Evolutionary conservation across 768 basidiomycete genomes (phyloP).

Genomic region (Kwoniella heveanensis): DNA sequence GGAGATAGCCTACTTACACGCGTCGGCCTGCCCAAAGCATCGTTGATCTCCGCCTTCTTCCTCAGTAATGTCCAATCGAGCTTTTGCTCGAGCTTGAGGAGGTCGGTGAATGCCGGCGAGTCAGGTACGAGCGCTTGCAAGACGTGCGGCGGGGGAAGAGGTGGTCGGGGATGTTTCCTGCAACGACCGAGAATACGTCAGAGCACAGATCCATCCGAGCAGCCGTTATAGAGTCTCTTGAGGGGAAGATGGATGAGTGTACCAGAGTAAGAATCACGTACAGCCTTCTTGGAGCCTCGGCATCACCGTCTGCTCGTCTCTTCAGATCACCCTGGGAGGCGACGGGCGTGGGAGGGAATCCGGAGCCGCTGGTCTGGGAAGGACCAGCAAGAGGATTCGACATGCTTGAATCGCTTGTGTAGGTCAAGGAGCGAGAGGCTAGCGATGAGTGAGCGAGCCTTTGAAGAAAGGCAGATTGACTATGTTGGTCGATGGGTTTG

Average conservation of each 20-base stretch:
- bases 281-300: constrained; percentile 32
- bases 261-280: constrained; percentile 15
- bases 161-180: constrained; percentile 36
- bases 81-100: constrained; percentile 84
- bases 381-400: constrained; percentile 19
- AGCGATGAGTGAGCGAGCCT: too few relatives aligned
- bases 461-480: background rate
- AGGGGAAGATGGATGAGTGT: too few relatives aligned
- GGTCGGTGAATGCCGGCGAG: constrained; percentile 80
- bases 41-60: constrained; percentile 86
- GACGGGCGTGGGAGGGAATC: constrained; percentile 15
- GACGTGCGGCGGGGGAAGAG: constrained; percentile 58
- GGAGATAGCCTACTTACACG: constrained; percentile 61
- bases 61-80: constrained; percentile 93
- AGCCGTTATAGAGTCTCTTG: too few relatives aligned
- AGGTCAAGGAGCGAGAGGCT: background rate
- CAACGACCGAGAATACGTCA: background rate
- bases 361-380: background rate
- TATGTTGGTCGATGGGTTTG: too few relatives aligned
- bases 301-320: constrained; percentile 32
- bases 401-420: constrained; percentile 13
- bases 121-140: constrained; percentile 79
- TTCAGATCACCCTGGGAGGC: constrained; percentile 23
- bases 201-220: background rate
- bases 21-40: constrained; percentile 74